phyloP scores from a whole-genome alignment of 306 rosid genomes.

The Geum urbanum region DNA sequence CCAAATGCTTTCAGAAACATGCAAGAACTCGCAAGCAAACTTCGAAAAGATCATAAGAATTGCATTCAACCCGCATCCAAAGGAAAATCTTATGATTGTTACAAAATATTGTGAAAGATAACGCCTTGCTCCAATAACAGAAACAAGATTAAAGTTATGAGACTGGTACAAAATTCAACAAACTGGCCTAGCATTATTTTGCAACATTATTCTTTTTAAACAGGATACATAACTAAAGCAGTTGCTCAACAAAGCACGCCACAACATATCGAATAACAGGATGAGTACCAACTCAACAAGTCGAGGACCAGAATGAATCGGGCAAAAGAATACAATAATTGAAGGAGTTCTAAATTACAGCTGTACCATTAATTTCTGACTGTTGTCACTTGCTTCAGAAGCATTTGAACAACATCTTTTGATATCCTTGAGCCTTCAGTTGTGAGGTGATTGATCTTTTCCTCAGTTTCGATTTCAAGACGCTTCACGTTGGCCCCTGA shows the following conservation, averaged over 20 bases:
- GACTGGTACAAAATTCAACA: background rate
- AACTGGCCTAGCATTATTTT: background rate
- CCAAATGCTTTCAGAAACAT: too few relatives aligned
- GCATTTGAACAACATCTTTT: conserved; percentile 66
- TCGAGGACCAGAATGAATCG: conserved; percentile 26
- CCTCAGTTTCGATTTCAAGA: conserved; percentile 73
- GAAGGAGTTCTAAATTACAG: background rate
- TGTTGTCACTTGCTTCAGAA: conserved; percentile 64
- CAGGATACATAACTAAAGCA: conserved; percentile 15
- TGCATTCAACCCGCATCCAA: background rate
- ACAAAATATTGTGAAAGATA: background rate
- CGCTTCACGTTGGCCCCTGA: conserved; percentile 97
- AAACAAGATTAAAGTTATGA: background rate
- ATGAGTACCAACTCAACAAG: conserved; percentile 29
- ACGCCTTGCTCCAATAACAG: background rate
- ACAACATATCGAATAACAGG: conserved; percentile 26
- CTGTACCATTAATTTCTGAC: conserved; percentile 58
- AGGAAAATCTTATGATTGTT: background rate
- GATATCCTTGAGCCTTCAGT: conserved; percentile 64
- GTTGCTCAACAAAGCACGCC: conserved; percentile 22
- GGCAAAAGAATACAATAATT: conserved; percentile 17
- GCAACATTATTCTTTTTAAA: conserved; percentile 14
- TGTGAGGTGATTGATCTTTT: conserved; percentile 59
- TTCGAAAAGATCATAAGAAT: background rate
- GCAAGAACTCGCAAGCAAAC: background rate